Conservation (phyloP, 495 filamentous ascomycete species). For the Talaromyces liani region DNA sequence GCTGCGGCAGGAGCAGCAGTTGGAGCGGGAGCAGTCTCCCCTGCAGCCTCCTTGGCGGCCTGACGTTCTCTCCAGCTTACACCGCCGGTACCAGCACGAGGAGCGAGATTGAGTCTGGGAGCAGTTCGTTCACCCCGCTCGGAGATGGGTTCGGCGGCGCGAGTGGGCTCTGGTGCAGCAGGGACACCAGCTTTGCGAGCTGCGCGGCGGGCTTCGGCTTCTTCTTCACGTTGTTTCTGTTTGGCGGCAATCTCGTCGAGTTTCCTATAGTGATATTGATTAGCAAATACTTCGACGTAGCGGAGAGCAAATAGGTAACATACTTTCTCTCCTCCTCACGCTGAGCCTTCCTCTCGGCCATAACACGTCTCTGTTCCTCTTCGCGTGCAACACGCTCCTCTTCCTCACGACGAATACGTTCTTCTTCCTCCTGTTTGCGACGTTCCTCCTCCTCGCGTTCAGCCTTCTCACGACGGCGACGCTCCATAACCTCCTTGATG, state of each 20-base stretch:
- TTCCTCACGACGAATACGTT: slow-evolving; percentile 68
- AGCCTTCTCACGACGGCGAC: slow-evolving; percentile 60
- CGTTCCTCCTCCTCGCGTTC: slow-evolving; percentile 79
- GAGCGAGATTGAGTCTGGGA: slow-evolving; percentile 59
- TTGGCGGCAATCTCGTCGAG: slow-evolving; percentile 56
- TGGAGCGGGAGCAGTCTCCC: slow-evolving; percentile 8
- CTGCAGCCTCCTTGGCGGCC: slow-evolving; percentile 51
- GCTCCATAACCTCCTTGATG: slow-evolving; percentile 74
- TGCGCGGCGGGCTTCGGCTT: slow-evolving; percentile 53
- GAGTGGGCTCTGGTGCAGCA: slow-evolving; percentile 22
- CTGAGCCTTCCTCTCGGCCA: slow-evolving; percentile 70
- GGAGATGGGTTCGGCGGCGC: slow-evolving; percentile 36
- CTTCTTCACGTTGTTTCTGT: slow-evolving; percentile 63
- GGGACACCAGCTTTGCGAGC: slow-evolving; percentile 32
- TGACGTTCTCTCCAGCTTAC: slow-evolving; percentile 80
- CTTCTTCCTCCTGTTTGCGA: slow-evolving; percentile 71
- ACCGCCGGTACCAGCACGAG: slow-evolving; percentile 48
- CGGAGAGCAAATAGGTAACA: slow-evolving; percentile 17
- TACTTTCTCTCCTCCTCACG: slow-evolving; percentile 77
- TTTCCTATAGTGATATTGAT: slow-evolving; percentile 36
- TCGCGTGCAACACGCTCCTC: slow-evolving; percentile 70
- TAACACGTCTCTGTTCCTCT: slow-evolving; percentile 54
- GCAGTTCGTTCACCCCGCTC: slow-evolving; percentile 39
- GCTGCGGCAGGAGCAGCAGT: slow-evolving; percentile 19
- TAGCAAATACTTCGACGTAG: slow-evolving; percentile 12